phyloP scores from a whole-genome alignment of 2,329 filamentous ascomycete genomes.

The Dryadomyces quercus-mongolicae region DNA sequence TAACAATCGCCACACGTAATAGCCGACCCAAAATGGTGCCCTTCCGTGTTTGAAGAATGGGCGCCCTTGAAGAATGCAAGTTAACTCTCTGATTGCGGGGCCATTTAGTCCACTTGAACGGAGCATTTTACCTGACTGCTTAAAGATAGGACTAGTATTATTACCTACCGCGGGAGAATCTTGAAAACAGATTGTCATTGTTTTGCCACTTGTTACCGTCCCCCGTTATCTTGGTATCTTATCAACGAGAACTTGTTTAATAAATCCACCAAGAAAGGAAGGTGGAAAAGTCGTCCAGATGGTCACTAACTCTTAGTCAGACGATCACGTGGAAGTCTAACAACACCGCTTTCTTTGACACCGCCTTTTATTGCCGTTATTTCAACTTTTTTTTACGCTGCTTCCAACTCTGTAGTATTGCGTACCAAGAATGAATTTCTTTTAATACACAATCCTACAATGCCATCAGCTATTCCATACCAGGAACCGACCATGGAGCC shows the following conservation, averaged over 20 bases:
- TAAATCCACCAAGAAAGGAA: background rate
- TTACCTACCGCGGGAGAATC: too few species aligned
- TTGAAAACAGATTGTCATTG: background rate
- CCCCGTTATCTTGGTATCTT: background rate
- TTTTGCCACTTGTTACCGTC: background rate
- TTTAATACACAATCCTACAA: background rate
- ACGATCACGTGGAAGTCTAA: too few species aligned
- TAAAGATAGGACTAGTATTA: too few species aligned
- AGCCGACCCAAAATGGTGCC: background rate
- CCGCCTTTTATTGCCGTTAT: background rate
- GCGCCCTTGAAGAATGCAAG: background rate
- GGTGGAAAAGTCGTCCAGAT: background rate
- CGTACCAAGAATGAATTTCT: background rate
- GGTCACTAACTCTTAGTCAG: too few species aligned
- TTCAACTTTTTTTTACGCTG: background rate
- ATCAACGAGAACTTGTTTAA: background rate
- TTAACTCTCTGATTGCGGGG: background rate
- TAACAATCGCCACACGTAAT: background rate
- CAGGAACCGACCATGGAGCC: background rate
- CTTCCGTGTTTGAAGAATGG: background rate
- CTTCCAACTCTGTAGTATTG: background rate
- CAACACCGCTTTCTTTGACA: too few species aligned
- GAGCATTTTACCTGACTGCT: too few species aligned
- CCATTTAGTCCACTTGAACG: background rate
- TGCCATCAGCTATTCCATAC: constrained; percentile 5